Base-by-base conservation (phyloP, 148 eudicot genomes). In the Pouteria glomerata region DNA sequence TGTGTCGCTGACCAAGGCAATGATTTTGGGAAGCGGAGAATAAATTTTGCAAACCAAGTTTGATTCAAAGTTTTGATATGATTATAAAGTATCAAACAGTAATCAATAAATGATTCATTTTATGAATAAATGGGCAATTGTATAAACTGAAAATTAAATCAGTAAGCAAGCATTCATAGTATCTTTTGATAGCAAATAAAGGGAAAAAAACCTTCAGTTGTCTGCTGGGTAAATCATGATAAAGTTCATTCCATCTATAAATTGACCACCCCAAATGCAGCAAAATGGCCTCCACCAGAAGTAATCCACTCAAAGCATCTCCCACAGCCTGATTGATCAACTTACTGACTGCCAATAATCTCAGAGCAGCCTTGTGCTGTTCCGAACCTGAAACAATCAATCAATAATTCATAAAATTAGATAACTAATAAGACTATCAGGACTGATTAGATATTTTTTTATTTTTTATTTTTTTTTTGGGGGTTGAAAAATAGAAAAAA, bases 241-340 rank as follows among this genome's bases (percentile, higher is more conserved):
- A 95, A 53, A 95, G 89, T 56, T 87, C 86, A 82, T 77, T 92
- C 99, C 99, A 95, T 76, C 81, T 82, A 26, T 84, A 73, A 50
- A 95, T 82, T 13, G 97, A 91, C 97, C 99, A 91, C 57, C 94
- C 89, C 81, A 72, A 85, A 68, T 91, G 89, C 66, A 57, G 85
- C 79, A 95, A 76, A 58, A 89, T 91, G 48, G 82, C 93, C 75
- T 92, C 99, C 68, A 95, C 99, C 56, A 95, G 81, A 63, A 95
- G 82, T 85, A 92, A 48, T 58, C 99, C 99, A 72, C 97, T 91
- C 77, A 95, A 72, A 37, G 99, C 96, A 78, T 95, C 99, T 56
- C 99, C 99, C 75, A 95, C 94, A 19, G 99, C 99, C 70, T 92
- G 99, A 79, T 95, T 95, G 74, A 95, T 90, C 78, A 95, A 72